Base-by-base conservation (phyloP, 176 grass and related monocot genomes). In the Oryza punctata region DNA sequence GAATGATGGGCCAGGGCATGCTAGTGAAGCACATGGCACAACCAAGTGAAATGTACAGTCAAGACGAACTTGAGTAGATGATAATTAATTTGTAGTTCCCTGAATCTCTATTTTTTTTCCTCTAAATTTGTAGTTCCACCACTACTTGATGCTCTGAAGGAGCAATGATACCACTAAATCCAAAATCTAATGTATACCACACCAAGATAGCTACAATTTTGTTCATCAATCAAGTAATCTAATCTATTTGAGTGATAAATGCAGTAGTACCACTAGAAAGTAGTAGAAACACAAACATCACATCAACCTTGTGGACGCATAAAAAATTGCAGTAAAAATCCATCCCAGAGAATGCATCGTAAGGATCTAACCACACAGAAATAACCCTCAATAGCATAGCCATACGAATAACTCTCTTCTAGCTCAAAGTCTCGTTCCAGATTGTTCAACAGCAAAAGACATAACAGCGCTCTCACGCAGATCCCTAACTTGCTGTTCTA, bases 201-300 rank as follows among this genome's bases (percentile, higher is more conserved):
- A 60, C 19, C 54, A 23, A 7, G 49, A 52, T 52, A 7, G 16
- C 49, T 18, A 21, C 37, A 82, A 21, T 11, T 30, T 19, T 52
- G 40, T 52, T 18, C 16, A 52, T 50, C 47, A n/a, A n/a, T n/a
- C n/a, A 59, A n/a, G 19, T 23, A 21, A 60, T 60, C 21, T 60
- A 60, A 60, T 23, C 6, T 60, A n/a, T 23, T 23, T 10, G 54
- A 60, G 54, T 3, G 23, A 23, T 13, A 57, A 54, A 3, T 33
- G 24, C 13, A n/a, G n/a, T 2, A 49, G 23, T 67, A 50, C 21
- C 2, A 15, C 45, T n/a, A n/a, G n/a, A n/a, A n/a, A n/a, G n/a
- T n/a, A n/a, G n/a, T 84, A 40, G n/a, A 24, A 37, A n/a, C 43
- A 83, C 29, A 24, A 37, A 14, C 43, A 83, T 67, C 28, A 67